A percentile compares a stretch with the other conserved stretches of the same genome.
Conservation (phyloP, 202 grass and related monocot genomes). For the Setaria italica region DNA sequence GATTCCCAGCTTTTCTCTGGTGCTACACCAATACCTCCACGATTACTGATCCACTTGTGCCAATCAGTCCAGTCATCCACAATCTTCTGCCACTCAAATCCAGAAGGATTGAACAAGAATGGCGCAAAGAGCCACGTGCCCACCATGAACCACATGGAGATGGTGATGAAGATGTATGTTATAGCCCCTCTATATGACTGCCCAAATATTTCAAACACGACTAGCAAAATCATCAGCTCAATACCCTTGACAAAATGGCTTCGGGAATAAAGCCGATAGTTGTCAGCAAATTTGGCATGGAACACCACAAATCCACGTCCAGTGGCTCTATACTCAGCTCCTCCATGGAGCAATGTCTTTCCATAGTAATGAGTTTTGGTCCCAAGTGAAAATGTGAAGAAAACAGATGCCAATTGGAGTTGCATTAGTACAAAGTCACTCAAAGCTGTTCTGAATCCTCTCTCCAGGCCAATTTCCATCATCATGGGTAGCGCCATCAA, state of each 20-base stretch:
- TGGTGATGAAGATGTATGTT: constrained; percentile 87
- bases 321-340: constrained; percentile 95
- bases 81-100: constrained; percentile 99
- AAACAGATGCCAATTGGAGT: constrained; percentile 93
- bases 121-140: constrained; percentile 96
- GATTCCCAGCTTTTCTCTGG: constrained; percentile 96
- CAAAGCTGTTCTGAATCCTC: constrained; percentile 92
- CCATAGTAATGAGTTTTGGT: constrained; percentile 99
- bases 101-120: constrained; percentile 95
- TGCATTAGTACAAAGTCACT: constrained; percentile 98
- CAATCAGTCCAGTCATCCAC: constrained; percentile 98
- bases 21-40: constrained; percentile 87
- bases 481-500: constrained; percentile 98
- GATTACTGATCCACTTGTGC: constrained; percentile 96
- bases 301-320: constrained; percentile 98
- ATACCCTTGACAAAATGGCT: constrained; percentile 99
- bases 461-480: constrained; percentile 98
- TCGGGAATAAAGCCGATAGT: constrained; percentile 92
- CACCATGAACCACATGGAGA: constrained; percentile 99
- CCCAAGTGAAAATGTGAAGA: constrained; percentile 98
- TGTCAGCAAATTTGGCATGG: constrained; percentile 96
- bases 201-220: constrained; percentile 91
- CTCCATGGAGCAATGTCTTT: constrained; percentile 90
- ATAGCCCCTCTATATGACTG: constrained; percentile 82
- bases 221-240: constrained; percentile 91